phyloP scores from a whole-genome alignment of 805 yeast species.

The Spathaspora boniae region DNA sequence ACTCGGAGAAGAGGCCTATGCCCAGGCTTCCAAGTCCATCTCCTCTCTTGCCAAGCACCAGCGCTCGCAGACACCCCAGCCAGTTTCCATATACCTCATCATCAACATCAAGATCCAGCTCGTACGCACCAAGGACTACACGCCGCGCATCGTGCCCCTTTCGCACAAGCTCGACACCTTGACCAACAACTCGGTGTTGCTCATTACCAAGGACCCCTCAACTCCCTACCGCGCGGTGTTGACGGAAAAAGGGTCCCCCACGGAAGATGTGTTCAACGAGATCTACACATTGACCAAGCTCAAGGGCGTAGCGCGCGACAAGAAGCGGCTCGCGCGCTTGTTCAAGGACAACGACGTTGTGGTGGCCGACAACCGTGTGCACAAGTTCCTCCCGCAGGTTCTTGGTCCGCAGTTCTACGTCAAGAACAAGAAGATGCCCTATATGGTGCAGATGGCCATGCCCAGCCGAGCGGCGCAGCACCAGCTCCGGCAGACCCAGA shows the following conservation, averaged over 20 bases:
- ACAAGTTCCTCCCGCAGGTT: slow-evolving; percentile 53
- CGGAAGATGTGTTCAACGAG: slow-evolving; percentile 60
- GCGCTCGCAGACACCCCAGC: neutral
- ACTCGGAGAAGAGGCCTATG: slow-evolving; percentile 17
- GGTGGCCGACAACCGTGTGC: slow-evolving; percentile 66
- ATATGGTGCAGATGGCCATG: slow-evolving; percentile 57
- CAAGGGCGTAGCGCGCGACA: slow-evolving; percentile 42
- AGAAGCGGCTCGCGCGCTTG: slow-evolving; percentile 44
- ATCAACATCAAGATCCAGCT: slow-evolving; percentile 30
- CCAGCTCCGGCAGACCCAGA: slow-evolving; percentile 3
- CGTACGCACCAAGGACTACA: slow-evolving; percentile 32
- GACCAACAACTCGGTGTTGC: slow-evolving; percentile 48
- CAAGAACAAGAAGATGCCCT: slow-evolving; percentile 64
- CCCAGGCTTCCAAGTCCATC: slow-evolving; percentile 14
- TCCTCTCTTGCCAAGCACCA: slow-evolving; percentile 13
- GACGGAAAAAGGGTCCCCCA: slow-evolving; percentile 45
- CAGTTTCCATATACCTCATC: slow-evolving; percentile 24
- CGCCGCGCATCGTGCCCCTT: slow-evolving; percentile 48
- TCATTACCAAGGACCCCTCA: slow-evolving; percentile 75
- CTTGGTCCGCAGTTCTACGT: slow-evolving; percentile 61
- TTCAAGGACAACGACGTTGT: slow-evolving; percentile 64
- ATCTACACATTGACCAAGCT: slow-evolving; percentile 59
- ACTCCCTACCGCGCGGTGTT: slow-evolving; percentile 50
- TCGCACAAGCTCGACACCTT: slow-evolving; percentile 48
- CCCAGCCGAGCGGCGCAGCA: slow-evolving; percentile 31